Conservation (phyloP, 1,284 basidiomycete species). For the Trichosporon asahii region DNA sequence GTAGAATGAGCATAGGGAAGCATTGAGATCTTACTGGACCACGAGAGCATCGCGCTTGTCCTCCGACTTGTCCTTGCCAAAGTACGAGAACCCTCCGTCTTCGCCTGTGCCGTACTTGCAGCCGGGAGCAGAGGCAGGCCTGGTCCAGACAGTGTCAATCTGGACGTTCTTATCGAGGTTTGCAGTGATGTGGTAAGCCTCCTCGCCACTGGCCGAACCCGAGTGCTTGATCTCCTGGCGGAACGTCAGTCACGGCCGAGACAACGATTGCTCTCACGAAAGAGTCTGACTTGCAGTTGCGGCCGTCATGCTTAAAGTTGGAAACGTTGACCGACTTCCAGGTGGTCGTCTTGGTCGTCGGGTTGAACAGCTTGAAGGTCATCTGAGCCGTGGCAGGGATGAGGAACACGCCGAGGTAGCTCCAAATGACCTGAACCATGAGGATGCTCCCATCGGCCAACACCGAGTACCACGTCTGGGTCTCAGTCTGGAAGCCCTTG, state of each 20-base stretch:
- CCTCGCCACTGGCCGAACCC: slow-evolving; percentile 60
- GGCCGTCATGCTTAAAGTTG: slow-evolving; percentile 77
- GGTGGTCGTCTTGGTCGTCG: slow-evolving; percentile 66
- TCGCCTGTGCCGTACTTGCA: slow-evolving; percentile 89
- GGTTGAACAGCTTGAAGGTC: slow-evolving; percentile 85
- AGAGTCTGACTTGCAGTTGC: slow-evolving; percentile 83
- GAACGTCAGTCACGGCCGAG: neutral
- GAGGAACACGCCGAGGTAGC: slow-evolving; percentile 63
- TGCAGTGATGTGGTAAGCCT: slow-evolving; percentile 74
- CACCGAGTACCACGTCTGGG: slow-evolving; percentile 82
- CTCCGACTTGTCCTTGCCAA: slow-evolving; percentile 63
- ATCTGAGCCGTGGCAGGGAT: slow-evolving; percentile 83
- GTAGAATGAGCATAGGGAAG: neutral
- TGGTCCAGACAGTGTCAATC: slow-evolving; percentile 69
- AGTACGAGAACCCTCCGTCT: slow-evolving; percentile 85
- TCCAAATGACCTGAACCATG: slow-evolving; percentile 93
- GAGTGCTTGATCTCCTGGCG: slow-evolving; percentile 62
- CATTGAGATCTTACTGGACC: slow-evolving; percentile 59
- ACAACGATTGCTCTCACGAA: slow-evolving; percentile 58
- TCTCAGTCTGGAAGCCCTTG: slow-evolving; percentile 84
- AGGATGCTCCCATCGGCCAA: slow-evolving; percentile 76
- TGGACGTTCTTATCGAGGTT: slow-evolving; percentile 78
- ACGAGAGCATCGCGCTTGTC: slow-evolving; percentile 76
- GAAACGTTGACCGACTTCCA: slow-evolving; percentile 90
- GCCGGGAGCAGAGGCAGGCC: slow-evolving; percentile 69